Conservation (phyloP, 441 rosid genomes). For the Manihot esculenta region DNA sequence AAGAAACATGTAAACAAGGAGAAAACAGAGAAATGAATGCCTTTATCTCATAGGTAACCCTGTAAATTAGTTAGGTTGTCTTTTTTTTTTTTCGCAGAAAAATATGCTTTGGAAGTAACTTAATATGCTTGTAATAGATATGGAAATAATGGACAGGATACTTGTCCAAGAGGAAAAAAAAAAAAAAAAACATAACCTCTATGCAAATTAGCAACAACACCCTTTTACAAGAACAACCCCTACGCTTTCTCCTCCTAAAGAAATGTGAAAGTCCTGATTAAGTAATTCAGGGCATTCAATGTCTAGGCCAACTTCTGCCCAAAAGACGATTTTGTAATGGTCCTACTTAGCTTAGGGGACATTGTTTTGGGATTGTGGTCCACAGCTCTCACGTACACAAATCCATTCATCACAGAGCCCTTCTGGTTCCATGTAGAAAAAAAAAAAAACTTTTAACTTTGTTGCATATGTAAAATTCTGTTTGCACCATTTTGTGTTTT, state of each 20-base stretch:
- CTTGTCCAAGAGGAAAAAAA: conserved; percentile 1
- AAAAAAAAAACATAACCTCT: neutral
- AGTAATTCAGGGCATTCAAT: neutral
- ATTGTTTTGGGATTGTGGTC: too few species aligned
- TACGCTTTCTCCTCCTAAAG: conserved; percentile 10
- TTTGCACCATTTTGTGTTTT: too few species aligned
- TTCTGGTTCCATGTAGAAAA: too few species aligned
- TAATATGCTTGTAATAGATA: neutral
- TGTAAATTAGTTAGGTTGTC: conserved; percentile 15
- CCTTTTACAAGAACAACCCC: conserved; percentile 8
- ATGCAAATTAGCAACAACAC: neutral
- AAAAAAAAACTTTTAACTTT: too few species aligned
- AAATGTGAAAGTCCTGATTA: conserved; percentile 8
- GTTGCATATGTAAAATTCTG: too few species aligned
- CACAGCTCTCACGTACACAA: too few species aligned
- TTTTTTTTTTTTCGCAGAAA: neutral
- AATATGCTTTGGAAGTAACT: conserved; percentile 6
- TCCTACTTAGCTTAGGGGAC: too few species aligned
- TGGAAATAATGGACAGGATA: neutral
- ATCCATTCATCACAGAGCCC: too few species aligned
- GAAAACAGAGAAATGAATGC: neutral
- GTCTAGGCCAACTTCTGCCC: too few species aligned
- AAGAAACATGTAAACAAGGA: neutral
- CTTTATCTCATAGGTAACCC: neutral
- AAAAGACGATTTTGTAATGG: too few species aligned